These are phyloP conservation scores for Cryomyces minteri DNA, from an alignment of 495 filamentous ascomycete genomes.

Conservation along the genomic window DNA sequence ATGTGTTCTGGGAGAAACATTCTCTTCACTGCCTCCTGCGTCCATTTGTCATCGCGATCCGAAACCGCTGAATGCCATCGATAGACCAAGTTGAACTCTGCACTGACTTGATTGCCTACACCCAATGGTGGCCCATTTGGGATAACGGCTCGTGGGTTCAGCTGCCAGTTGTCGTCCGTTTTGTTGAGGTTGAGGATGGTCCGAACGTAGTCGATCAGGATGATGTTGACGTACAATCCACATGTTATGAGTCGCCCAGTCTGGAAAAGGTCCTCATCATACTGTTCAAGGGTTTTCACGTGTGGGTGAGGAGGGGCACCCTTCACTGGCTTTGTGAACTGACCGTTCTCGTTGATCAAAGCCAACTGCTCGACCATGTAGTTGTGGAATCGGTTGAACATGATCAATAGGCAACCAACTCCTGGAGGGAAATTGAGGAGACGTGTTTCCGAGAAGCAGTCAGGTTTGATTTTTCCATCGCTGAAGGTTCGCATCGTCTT, in stretches of 20 bases:
- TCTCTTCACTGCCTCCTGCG: slow-evolving; percentile 32
- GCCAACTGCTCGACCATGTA: slow-evolving; percentile 32
- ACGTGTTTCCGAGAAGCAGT: slow-evolving; percentile 62
- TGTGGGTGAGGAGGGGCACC: slow-evolving; percentile 4
- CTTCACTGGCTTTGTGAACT: slow-evolving; percentile 28
- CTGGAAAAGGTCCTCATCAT: slow-evolving; percentile 23
- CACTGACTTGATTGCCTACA: slow-evolving; percentile 49
- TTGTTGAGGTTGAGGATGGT: slow-evolving; percentile 25
- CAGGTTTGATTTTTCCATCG: slow-evolving; percentile 70
- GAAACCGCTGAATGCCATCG: slow-evolving; percentile 52
- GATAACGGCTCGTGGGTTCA: slow-evolving; percentile 23
- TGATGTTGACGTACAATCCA: slow-evolving; percentile 23
- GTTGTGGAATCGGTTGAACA: slow-evolving; percentile 38
- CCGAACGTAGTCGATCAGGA: slow-evolving; percentile 23
- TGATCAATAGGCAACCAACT: slow-evolving; percentile 49
- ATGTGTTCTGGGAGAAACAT: slow-evolving; percentile 13
- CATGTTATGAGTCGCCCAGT: slow-evolving; percentile 22
- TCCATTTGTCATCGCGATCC: slow-evolving; percentile 47
- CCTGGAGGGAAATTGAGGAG: slow-evolving; percentile 71
- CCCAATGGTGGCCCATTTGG: slow-evolving; percentile 14
- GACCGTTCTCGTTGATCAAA: slow-evolving; percentile 37
- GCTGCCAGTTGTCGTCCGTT: slow-evolving; percentile 21
- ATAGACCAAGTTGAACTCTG: slow-evolving; percentile 58
- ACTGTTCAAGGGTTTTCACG: slow-evolving; percentile 4
- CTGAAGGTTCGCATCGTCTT: slow-evolving; percentile 53